Evolutionary conservation across 306 rosid species (phyloP).

Genomic region (Inga leiocalycina): DNA sequence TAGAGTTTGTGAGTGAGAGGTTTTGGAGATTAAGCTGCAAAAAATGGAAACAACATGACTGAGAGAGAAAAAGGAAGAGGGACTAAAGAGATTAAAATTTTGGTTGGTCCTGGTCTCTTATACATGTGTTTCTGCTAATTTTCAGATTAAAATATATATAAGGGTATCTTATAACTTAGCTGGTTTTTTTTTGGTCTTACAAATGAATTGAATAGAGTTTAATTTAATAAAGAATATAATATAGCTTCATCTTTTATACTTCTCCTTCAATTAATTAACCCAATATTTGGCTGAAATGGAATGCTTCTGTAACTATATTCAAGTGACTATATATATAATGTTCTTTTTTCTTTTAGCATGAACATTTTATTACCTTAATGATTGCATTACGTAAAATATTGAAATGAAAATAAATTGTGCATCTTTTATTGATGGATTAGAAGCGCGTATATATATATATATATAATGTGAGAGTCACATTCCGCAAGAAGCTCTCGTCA

Average conservation of each 20-base stretch:
- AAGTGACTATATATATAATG: neutral
- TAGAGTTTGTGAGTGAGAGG: constrained; percentile 1
- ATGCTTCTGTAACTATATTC: neutral
- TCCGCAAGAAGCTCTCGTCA: no score
- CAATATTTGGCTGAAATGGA: neutral
- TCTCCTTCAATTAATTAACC: neutral
- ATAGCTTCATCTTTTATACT: neutral
- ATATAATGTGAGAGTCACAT: no score
- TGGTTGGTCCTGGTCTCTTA: constrained; percentile 21
- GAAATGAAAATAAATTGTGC: no score
- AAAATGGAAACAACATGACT: constrained; percentile 34
- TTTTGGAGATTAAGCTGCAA: constrained; percentile 30
- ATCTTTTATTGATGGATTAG: no score
- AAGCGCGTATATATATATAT: no score
- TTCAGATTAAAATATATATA: neutral
- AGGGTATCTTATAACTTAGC: neutral
- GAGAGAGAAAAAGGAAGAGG: neutral
- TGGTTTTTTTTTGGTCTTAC: neutral
- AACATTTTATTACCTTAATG: neutral
- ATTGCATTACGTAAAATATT: neutral
- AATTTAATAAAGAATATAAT: neutral
- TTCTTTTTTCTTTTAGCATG: neutral
- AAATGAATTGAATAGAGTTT: neutral
- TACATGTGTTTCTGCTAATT: constrained; percentile 12
- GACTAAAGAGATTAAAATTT: constrained; percentile 24